phyloP scores from a whole-genome alignment of 768 basidiomycete species.

The Podaxis pistillaris region DNA sequence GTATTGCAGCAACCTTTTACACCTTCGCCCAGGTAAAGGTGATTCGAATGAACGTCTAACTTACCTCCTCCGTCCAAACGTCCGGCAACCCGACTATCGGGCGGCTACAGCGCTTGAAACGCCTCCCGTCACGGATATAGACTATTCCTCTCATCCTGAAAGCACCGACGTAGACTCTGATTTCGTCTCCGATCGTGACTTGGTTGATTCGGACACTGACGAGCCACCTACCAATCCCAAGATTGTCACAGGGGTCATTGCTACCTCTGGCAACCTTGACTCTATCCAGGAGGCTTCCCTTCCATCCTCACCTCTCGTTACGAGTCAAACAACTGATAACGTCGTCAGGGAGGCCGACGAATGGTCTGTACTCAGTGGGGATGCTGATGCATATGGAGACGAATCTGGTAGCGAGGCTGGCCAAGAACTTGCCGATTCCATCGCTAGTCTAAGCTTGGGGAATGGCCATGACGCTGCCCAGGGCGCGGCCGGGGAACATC shows the following conservation, averaged over 20 bases:
- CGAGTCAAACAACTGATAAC: background rate
- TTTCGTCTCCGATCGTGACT: constrained; percentile 46
- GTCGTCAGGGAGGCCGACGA: constrained; percentile 12
- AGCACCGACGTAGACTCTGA: constrained; percentile 49
- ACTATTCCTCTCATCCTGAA: constrained; percentile 50
- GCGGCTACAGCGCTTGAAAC: constrained; percentile 53
- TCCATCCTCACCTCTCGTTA: constrained; percentile 22
- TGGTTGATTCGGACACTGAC: constrained; percentile 43
- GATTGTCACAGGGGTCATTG: constrained; percentile 23
- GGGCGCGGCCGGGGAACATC: background rate
- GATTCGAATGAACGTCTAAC: constrained; percentile 60
- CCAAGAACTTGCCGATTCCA: background rate
- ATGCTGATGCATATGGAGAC: constrained; percentile 17
- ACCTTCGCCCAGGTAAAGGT: constrained; percentile 50
- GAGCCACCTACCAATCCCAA: constrained; percentile 33
- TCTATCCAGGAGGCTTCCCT: constrained; percentile 28
- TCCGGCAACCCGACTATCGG: constrained; percentile 54
- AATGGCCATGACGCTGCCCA: background rate
- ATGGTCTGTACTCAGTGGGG: constrained; percentile 19
- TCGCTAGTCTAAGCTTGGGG: constrained; percentile 5
- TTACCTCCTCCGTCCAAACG: constrained; percentile 78
- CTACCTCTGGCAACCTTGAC: constrained; percentile 1
- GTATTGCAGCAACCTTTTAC: background rate
- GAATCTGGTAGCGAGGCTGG: constrained; percentile 19
- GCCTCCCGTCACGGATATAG: constrained; percentile 70